Base-by-base conservation (phyloP, 2,329 filamentous ascomycete species). In the Hymenoscyphus fructigenus region DNA sequence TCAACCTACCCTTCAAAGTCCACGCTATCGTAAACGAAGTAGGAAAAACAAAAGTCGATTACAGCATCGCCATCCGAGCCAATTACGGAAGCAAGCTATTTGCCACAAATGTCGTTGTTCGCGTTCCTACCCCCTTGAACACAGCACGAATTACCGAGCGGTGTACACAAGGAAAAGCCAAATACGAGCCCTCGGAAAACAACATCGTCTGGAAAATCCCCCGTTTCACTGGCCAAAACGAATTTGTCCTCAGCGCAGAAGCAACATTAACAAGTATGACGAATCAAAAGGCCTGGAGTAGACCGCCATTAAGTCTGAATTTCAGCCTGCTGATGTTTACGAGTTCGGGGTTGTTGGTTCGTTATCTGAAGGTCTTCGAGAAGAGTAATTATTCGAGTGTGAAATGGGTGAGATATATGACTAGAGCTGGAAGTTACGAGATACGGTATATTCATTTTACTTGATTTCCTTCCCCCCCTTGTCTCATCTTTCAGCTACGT, bases 341-440 rank as follows among this genome's bases (percentile, higher is more conserved):
- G 23, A 97, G 92, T 76, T 96, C 91, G 0, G 95, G 95, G 0
- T 77, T 99, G 75, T 76, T 99, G 69, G 95, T 99, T 64, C 84
- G 96, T 59, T 99, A 99, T 78, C 80, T 99, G 65, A 99, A 99
- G 80, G 95, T 99, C 1, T 99, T 99, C 81, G 95, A 99, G 82
- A 99, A 99, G 88, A 95, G 87, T 79, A 98, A 98, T 79, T 99
- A 99, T 78, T 96, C 91, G 68, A 97, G 93, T 75, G 95, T 99
- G 59, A 99, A 99, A 79, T 99, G 95, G 95, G 95, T 99, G 72
- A 84, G 95, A 72, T 99, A 99, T 79, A 98, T 99, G 95, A 99
- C 95, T 20, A 88, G 94, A 70, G 95, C 94, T 17, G 95, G 95
- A 32, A 97, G 93, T 78, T 99, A 99, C 78, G 95, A 99, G 81